These are phyloP conservation scores for Arthrinium puccinioides DNA, from an alignment of 2,329 filamentous ascomycete genomes.

Conservation along the genomic window DNA sequence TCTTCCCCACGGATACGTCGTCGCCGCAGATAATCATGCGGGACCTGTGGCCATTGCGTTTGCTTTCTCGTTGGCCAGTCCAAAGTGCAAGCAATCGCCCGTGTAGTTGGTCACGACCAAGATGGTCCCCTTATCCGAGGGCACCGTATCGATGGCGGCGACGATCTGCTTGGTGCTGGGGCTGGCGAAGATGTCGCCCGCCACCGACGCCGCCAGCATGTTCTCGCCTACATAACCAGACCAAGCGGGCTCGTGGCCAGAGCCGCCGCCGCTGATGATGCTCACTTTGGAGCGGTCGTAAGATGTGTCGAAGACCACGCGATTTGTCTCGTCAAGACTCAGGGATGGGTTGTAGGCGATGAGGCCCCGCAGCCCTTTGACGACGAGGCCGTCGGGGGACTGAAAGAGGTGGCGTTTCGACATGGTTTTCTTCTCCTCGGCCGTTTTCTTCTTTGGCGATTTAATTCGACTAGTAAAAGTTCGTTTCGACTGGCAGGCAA, in stretches of 20 bases:
- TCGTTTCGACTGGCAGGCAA: too few species aligned
- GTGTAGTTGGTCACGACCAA: slow-evolving; percentile 60
- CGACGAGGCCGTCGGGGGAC: slow-evolving; percentile 45
- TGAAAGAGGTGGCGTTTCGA: slow-evolving; percentile 46
- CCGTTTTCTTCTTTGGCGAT: too few species aligned
- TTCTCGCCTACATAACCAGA: slow-evolving; percentile 56
- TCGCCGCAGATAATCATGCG: slow-evolving; percentile 56
- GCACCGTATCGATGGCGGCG: slow-evolving; percentile 47
- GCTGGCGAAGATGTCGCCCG: slow-evolving; percentile 57
- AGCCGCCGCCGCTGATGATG: slow-evolving; percentile 48
- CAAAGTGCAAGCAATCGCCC: slow-evolving; percentile 56
- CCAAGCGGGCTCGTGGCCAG: slow-evolving; percentile 56
- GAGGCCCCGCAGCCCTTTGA: slow-evolving; percentile 42
- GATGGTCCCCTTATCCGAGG: slow-evolving; percentile 48
- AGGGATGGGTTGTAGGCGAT: slow-evolving; percentile 46
- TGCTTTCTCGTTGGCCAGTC: slow-evolving; percentile 51
- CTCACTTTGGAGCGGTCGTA: slow-evolving; percentile 37
- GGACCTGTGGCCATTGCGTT: slow-evolving; percentile 46
- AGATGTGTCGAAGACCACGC: slow-evolving; percentile 42
- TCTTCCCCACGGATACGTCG: slow-evolving; percentile 56
- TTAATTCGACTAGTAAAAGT: too few species aligned
- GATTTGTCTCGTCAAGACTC: slow-evolving; percentile 40
- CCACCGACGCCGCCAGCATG: slow-evolving; percentile 53
- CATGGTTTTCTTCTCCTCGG: slow-evolving; percentile 25
- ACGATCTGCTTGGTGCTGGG: slow-evolving; percentile 58